These are phyloP conservation scores for Sporothrix curviconia DNA, from an alignment of 2,329 filamentous ascomycete genomes.

Conservation along the genomic window DNA sequence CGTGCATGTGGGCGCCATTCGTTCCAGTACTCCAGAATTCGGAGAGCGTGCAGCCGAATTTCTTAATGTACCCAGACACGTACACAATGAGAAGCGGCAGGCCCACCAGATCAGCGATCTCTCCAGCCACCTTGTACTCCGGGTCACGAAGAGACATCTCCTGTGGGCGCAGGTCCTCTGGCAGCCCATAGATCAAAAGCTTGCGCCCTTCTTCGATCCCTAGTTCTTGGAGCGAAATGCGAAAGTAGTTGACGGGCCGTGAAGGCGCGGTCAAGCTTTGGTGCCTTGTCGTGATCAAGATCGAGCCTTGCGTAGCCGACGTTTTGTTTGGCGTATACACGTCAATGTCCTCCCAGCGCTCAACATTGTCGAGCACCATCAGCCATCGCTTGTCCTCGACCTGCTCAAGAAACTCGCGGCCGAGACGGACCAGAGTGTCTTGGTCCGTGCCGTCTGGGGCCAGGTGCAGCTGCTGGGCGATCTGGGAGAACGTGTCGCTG, in stretches of 20 bases:
- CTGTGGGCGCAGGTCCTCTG: conserved; percentile 14
- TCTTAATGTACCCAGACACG: conserved; percentile 18
- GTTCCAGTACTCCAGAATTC: conserved; percentile 20
- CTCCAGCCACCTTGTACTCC: conserved; percentile 16
- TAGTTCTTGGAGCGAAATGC: conserved; percentile 11
- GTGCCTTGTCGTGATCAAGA: conserved; percentile 17
- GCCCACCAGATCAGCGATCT: conserved; percentile 13
- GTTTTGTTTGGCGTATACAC: conserved; percentile 17
- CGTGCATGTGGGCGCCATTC: conserved; percentile 15
- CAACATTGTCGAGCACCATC: conserved; percentile 20
- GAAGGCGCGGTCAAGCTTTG: conserved; percentile 17
- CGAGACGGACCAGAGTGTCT: conserved; percentile 17
- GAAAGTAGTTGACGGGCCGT: conserved; percentile 18
- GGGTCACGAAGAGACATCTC: conserved; percentile 15
- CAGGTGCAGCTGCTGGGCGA: conserved; percentile 17
- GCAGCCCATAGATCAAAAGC: conserved; percentile 14
- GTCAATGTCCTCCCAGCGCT: conserved; percentile 19
- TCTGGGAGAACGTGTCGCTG: conserved; percentile 18
- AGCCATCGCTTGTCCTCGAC: conserved; percentile 17
- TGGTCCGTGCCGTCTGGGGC: conserved; percentile 15
- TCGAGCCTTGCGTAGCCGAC: conserved; percentile 15
- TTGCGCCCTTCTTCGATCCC: conserved; percentile 15
- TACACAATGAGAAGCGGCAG: conserved; percentile 18
- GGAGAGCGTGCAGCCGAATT: conserved; percentile 12
- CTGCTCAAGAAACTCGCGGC: conserved; percentile 16